phyloP scores from a whole-genome alignment of 805 yeast species.

The Kluyveromyces dobzhanskii region DNA sequence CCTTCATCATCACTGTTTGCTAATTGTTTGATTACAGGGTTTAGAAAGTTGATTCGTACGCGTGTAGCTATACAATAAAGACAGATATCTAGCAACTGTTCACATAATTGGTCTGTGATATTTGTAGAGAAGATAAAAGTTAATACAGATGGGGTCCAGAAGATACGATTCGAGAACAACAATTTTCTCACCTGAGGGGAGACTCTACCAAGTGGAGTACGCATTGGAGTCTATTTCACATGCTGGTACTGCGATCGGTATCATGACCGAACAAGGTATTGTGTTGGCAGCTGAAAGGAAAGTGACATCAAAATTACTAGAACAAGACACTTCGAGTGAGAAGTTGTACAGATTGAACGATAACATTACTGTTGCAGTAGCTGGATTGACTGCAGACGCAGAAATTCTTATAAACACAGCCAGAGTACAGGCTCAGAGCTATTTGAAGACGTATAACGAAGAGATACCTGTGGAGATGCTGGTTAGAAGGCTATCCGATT shows the following conservation, averaged over 20 bases:
- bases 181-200: slow-evolving; percentile 97
- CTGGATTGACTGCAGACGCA: slow-evolving; percentile 98
- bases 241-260: slow-evolving; percentile 96
- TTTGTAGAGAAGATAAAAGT: not conserved
- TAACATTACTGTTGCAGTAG: slow-evolving; percentile 85
- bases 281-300: slow-evolving; percentile 96
- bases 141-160: slow-evolving; percentile 59
- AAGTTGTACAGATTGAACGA: slow-evolving; percentile 82
- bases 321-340: slow-evolving; percentile 90
- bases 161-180: slow-evolving; percentile 99
- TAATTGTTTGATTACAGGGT: no score
- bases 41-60: no score
- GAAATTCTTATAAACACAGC: slow-evolving; percentile 81
- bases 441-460: slow-evolving; percentile 80
- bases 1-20: no score
- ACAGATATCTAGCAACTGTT: no score
- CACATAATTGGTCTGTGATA: no score
- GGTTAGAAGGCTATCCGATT: slow-evolving; percentile 82
- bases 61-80: no score
- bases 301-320: slow-evolving; percentile 84
- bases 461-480: slow-evolving; percentile 89
- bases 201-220: slow-evolving; percentile 94
- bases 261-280: slow-evolving; percentile 78
- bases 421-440: slow-evolving; percentile 75
- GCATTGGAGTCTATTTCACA: slow-evolving; percentile 97